These are phyloP conservation scores for Bruguiera hainesii DNA, from an alignment of 441 rosid genomes.

Conservation along the genomic window DNA sequence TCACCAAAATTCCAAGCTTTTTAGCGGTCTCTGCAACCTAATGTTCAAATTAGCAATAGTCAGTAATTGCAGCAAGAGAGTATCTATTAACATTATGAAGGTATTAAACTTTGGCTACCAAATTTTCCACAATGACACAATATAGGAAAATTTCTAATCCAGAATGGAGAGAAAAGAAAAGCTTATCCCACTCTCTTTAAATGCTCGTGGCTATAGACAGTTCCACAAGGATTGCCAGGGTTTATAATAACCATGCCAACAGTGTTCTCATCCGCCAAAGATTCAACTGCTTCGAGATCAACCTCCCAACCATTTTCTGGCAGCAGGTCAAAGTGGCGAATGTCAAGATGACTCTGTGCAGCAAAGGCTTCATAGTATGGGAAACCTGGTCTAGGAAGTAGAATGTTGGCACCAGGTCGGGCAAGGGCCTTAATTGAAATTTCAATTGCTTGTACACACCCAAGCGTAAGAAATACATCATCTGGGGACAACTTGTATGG, in stretches of 20 bases:
- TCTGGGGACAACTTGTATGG: constrained; percentile 43
- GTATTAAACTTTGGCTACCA: no score
- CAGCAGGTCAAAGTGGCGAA: no score
- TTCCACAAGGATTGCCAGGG: no score
- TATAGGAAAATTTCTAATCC: no score
- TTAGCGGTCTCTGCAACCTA: constrained; percentile 56
- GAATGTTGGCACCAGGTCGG: constrained; percentile 43
- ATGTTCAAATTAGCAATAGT: background rate
- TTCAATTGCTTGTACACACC: constrained; percentile 49
- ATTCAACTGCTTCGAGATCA: no score
- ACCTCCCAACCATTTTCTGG: no score
- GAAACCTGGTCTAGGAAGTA: constrained; percentile 39
- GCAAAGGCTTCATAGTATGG: constrained; percentile 39
- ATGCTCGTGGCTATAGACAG: constrained; percentile 23
- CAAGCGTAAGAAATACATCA: constrained; percentile 40
- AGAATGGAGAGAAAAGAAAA: background rate
- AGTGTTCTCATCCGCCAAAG: no score
- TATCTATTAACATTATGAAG: no score
- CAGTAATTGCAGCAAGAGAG: no score
- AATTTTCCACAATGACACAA: no score
- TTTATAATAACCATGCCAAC: no score
- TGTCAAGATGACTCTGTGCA: constrained; percentile 45
- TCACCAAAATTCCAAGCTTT: constrained; percentile 63
- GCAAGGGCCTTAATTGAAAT: constrained; percentile 34
- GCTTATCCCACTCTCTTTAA: constrained; percentile 42